phyloP scores from a whole-genome alignment of 1,139 yeast genomes.

The Pichia sp. region DNA sequence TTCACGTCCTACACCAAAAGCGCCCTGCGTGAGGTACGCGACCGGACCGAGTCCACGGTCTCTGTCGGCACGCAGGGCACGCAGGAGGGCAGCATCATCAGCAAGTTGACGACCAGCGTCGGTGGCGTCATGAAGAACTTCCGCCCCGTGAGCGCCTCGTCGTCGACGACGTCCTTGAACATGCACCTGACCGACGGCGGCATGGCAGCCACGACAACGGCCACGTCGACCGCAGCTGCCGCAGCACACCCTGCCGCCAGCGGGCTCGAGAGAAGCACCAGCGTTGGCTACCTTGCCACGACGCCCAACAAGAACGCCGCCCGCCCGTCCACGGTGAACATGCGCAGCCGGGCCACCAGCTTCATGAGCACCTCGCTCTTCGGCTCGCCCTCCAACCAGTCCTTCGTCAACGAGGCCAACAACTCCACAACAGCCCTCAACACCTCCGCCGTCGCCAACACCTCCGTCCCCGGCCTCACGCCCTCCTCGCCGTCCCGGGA shows the following conservation, averaged over 20 bases:
- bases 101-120: conserved; percentile 29
- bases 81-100: conserved; percentile 24
- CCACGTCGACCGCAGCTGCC: neutral
- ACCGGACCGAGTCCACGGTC: conserved; percentile 11
- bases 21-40: neutral
- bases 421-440: neutral
- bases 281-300: conserved; percentile 3
- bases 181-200: conserved; percentile 16
- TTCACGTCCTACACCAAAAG: no score
- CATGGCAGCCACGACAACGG: neutral
- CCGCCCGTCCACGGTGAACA: conserved; percentile 6
- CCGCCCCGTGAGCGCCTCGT: conserved; percentile 29
- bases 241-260: conserved; percentile 1
- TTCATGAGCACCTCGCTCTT: conserved; percentile 27
- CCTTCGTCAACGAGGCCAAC: conserved; percentile 1
- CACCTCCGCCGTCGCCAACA: neutral
- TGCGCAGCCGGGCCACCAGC: conserved; percentile 31
- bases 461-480: neutral
- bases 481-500: conserved; percentile 14
- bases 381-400: conserved; percentile 18
- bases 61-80: conserved; percentile 18
- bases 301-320: conserved; percentile 6
- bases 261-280: conserved; percentile 7
- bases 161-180: conserved; percentile 27
- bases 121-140: conserved; percentile 33